Evolutionary conservation across 2,329 filamentous ascomycete species (phyloP).

Genomic region (Xylariaceae sp.): DNA sequence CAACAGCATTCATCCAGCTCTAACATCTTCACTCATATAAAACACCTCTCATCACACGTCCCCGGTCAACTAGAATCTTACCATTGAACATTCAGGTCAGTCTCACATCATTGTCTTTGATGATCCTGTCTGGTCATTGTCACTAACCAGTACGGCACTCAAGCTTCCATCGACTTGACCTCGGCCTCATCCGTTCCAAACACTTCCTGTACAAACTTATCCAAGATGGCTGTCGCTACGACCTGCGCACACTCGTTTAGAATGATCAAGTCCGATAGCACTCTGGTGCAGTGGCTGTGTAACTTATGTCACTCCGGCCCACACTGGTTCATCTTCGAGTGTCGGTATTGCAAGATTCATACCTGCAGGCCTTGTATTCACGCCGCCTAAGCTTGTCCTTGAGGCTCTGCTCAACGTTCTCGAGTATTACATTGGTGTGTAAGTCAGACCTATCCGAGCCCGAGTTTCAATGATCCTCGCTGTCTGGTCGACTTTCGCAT

Average conservation of each 20-base stretch:
- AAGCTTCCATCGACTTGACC: neutral
- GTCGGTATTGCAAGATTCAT: conserved; percentile 63
- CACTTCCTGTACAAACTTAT: conserved; percentile 9
- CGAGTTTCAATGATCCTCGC: neutral
- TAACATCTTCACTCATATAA: neutral
- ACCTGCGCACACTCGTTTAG: conserved; percentile 59
- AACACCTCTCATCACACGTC: neutral
- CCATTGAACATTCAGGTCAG: neutral
- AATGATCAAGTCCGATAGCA: conserved; percentile 63
- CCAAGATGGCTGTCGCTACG: conserved; percentile 48
- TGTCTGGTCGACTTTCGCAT: neutral
- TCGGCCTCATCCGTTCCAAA: neutral
- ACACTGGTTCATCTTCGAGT: conserved; percentile 65
- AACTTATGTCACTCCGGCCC: conserved; percentile 59
- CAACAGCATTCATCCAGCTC: neutral
- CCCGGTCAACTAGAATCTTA: neutral
- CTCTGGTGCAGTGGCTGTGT: conserved; percentile 61
- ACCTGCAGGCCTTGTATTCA: conserved; percentile 56
- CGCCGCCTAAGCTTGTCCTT: conserved; percentile 31
- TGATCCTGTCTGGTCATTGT: neutral
- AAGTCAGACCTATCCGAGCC: neutral
- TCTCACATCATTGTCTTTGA: neutral
- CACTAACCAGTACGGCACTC: conserved; percentile 1
- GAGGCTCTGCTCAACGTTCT: neutral
- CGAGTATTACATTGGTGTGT: conserved; percentile 6